Conservation (phyloP, 2,329 filamentous ascomycete species). For the Aureobasidium sp. region DNA sequence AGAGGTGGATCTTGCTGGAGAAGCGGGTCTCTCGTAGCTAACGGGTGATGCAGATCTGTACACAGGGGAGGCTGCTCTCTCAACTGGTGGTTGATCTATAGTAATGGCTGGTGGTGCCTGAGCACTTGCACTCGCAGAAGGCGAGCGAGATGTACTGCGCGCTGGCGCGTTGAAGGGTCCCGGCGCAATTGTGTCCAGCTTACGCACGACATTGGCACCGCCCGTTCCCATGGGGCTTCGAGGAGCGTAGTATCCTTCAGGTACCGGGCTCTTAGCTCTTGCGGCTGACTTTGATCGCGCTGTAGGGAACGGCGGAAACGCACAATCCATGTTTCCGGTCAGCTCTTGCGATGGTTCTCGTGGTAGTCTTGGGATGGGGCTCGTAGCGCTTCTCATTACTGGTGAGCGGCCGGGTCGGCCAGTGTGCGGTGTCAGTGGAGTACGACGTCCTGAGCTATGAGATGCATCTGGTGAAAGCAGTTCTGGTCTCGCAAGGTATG, state of each 20-base stretch:
- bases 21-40: background rate
- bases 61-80: background rate
- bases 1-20: background rate
- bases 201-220: conserved; percentile 41
- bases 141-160: background rate
- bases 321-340: conserved; percentile 38
- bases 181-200: conserved; percentile 54
- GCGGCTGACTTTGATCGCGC: conserved; percentile 20
- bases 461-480: conserved; percentile 18
- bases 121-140: background rate
- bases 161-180: conserved; percentile 49
- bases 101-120: background rate
- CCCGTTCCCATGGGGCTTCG: conserved; percentile 33
- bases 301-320: conserved; percentile 46
- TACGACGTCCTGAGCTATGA: conserved; percentile 46
- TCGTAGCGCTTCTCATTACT: conserved; percentile 21
- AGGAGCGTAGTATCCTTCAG: conserved; percentile 28
- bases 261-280: conserved; percentile 16
- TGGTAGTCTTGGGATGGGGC: conserved; percentile 24
- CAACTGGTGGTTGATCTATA: background rate
- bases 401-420: conserved; percentile 30
- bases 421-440: conserved; percentile 33
- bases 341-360: conserved; percentile 36
- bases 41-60: background rate
- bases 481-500: conserved; percentile 1